These are phyloP conservation scores for Aspergillus nomiae DNA, from an alignment of 2,329 filamentous ascomycete species.

Conservation along the genomic window DNA sequence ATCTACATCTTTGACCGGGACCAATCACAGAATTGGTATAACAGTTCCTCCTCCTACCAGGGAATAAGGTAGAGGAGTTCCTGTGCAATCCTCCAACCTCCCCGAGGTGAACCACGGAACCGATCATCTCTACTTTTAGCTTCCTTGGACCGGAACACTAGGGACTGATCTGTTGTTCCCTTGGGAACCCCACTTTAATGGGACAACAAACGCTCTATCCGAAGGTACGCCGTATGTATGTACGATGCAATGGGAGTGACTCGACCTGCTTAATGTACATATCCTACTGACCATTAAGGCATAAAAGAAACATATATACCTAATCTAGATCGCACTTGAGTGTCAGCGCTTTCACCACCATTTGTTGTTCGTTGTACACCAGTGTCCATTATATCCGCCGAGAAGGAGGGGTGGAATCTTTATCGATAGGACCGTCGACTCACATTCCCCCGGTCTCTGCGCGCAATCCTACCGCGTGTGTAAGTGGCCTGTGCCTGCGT, in stretches of 20 bases:
- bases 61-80: neutral
- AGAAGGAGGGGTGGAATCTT: constrained; percentile 31
- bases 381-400: neutral
- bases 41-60: neutral
- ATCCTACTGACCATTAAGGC: neutral
- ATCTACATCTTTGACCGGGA: neutral
- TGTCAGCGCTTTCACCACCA: constrained; percentile 2
- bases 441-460: constrained; percentile 14
- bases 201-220: constrained; percentile 19
- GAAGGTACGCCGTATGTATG: neutral
- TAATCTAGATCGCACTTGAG: constrained; percentile 3
- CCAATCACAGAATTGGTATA: neutral
- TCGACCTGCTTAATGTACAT: constrained; percentile 1
- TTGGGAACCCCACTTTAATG: constrained; percentile 17
- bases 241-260: neutral
- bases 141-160: constrained; percentile 4
- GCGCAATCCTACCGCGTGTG: constrained; percentile 7
- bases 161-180: neutral
- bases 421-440: constrained; percentile 33
- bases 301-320: neutral
- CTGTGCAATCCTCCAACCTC: neutral
- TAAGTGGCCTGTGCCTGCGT: constrained; percentile 34
- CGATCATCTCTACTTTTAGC: constrained; percentile 12
- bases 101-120: constrained; percentile 19
- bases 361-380: constrained; percentile 1